Evolutionary conservation across 345 rosid genomes (phyloP).

Genomic region (Leavenworthia alabamica): DNA sequence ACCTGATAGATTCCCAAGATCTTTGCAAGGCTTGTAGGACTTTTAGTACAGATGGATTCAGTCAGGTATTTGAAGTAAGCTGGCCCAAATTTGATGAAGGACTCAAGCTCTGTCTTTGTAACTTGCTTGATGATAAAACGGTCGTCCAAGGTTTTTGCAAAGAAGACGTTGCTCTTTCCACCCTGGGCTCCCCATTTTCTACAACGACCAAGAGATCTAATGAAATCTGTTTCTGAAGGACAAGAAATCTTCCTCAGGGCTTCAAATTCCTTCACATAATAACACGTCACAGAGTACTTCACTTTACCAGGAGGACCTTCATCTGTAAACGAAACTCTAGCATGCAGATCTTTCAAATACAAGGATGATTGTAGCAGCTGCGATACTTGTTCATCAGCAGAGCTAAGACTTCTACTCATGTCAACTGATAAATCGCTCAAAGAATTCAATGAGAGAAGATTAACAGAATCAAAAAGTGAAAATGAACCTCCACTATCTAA

Average conservation of each 20-base stretch:
- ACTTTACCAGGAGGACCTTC: conserved; percentile 70
- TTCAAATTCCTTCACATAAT: conserved; percentile 78
- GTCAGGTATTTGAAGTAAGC: conserved; percentile 78
- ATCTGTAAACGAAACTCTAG: conserved; percentile 64
- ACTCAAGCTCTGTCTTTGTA: conserved; percentile 91
- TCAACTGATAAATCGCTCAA: conserved; percentile 46
- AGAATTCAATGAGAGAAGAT: conserved; percentile 45
- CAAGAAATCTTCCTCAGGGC: conserved; percentile 81
- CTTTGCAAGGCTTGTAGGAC: conserved; percentile 94
- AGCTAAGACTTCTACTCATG: conserved; percentile 39
- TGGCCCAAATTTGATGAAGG: conserved; percentile 87
- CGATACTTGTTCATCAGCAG: conserved; percentile 57
- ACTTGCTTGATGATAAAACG: conserved; percentile 95
- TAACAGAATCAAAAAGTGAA: conserved; percentile 51
- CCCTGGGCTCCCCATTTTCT: conserved; percentile 99
- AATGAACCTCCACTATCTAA: conserved; percentile 41
- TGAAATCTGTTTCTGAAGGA: conserved; percentile 74
- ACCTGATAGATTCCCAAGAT: conserved; percentile 97
- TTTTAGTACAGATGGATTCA: conserved; percentile 58
- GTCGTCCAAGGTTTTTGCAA: conserved; percentile 93
- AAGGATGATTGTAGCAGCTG: conserved; percentile 51
- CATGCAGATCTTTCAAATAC: conserved; percentile 60
- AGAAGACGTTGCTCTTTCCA: conserved; percentile 97
- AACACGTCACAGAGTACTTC: conserved; percentile 77
- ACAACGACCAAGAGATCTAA: conserved; percentile 92